phyloP scores from a whole-genome alignment of 1,139 yeast species.

The Geotrichum bryndzae region DNA sequence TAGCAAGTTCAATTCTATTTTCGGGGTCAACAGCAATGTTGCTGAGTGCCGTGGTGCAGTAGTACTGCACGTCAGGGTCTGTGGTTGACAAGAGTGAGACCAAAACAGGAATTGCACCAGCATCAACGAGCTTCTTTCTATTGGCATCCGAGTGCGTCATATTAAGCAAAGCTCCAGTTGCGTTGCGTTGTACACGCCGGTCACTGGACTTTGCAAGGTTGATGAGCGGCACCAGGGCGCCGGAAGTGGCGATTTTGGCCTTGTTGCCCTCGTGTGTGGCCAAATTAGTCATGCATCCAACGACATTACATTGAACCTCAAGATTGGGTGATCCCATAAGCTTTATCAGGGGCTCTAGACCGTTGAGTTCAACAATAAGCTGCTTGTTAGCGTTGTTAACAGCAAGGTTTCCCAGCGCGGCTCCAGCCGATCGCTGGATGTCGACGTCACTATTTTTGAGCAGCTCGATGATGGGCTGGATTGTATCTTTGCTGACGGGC shows the following conservation, averaged over 20 bases:
- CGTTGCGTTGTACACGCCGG: slow-evolving; percentile 93
- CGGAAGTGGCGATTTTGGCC: slow-evolving; percentile 89
- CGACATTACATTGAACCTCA: slow-evolving; percentile 98
- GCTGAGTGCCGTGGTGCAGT: slow-evolving; percentile 94
- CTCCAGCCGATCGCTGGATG: slow-evolving; percentile 97
- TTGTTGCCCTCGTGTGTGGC: slow-evolving; percentile 99
- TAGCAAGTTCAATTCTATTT: slow-evolving; percentile 80
- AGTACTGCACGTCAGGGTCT: slow-evolving; percentile 96
- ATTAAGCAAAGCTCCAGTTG: slow-evolving; percentile 93
- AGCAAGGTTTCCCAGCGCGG: slow-evolving; percentile 94
- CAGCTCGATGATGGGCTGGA: slow-evolving; percentile 85
- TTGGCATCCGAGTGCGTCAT: slow-evolving; percentile 98
- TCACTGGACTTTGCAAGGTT: slow-evolving; percentile 91
- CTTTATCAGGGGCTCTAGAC: slow-evolving; percentile 88
- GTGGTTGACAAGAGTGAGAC: slow-evolving; percentile 78
- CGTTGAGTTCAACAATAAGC: slow-evolving; percentile 95
- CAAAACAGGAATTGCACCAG: slow-evolving; percentile 95
- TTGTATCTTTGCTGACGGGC: slow-evolving; percentile 81
- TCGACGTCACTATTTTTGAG: slow-evolving; percentile 86
- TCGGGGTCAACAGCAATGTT: slow-evolving; percentile 95
- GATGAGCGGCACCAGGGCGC: slow-evolving; percentile 92
- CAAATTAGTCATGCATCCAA: slow-evolving; percentile 94
- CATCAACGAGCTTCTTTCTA: slow-evolving; percentile 91
- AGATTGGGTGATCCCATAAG: slow-evolving; percentile 97
- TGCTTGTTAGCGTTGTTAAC: slow-evolving; percentile 93